Percentiles rank a stretch among this genome's conserved stretches.
These are phyloP conservation scores for Dryas drummondii DNA, from an alignment of 306 rosid species.

Conservation along the genomic window DNA sequence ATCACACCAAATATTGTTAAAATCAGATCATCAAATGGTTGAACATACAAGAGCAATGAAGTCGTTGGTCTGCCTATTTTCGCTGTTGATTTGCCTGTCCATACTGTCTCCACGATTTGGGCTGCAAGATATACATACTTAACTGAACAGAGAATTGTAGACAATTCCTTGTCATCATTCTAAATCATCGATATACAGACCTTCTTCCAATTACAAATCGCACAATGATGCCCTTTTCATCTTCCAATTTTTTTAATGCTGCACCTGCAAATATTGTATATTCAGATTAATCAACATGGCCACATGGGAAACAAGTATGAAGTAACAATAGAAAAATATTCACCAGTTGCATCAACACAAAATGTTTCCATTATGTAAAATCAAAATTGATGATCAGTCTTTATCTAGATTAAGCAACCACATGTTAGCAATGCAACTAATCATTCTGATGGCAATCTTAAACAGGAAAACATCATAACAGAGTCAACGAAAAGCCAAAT, in stretches of 20 bases:
- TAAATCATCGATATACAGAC: constrained; percentile 35
- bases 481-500: constrained; percentile 16
- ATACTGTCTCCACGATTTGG: constrained; percentile 60
- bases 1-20: constrained; percentile 17
- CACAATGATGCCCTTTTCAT: constrained; percentile 52
- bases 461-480: constrained; percentile 7
- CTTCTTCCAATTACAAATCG: constrained; percentile 67
- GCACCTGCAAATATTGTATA: constrained; percentile 40
- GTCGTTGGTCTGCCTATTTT: constrained; percentile 54
- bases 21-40: constrained; percentile 17
- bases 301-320: constrained; percentile 1
- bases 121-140: constrained; percentile 46
- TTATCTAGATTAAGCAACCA: neutral
- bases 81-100: constrained; percentile 54
- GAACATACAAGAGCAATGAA: constrained; percentile 64
- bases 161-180: constrained; percentile 23
- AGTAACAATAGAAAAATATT: neutral
- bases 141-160: constrained; percentile 24
- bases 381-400: neutral
- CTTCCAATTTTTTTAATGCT: constrained; percentile 37
- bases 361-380: too few species aligned
- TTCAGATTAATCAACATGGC: constrained; percentile 6
- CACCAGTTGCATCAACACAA: too few species aligned
- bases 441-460: neutral
- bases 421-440: neutral